Percentiles rank a stretch among this genome's conserved stretches.
Conservation (phyloP, 179 eudicot genomes). For the Patellifolia procumbens region DNA sequence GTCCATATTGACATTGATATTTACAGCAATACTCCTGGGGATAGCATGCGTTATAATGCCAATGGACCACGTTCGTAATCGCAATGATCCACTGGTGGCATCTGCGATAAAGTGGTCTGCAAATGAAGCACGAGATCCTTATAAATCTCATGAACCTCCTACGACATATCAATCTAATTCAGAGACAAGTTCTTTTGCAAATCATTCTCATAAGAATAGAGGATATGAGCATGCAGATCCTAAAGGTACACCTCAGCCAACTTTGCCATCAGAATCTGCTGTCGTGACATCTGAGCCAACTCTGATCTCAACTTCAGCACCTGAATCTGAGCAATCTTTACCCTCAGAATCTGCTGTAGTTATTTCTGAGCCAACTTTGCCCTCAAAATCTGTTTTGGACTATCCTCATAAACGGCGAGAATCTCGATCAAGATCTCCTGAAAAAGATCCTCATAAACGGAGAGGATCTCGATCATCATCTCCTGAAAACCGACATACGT, state of each 20-base stretch:
- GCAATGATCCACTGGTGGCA: constrained; percentile 5
- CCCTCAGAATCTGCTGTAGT: background rate
- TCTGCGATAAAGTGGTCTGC: constrained; percentile 22
- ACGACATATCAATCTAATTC: constrained; percentile 11
- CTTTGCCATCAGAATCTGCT: background rate
- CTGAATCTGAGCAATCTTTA: background rate
- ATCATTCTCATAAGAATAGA: constrained; percentile 13
- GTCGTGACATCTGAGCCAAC: constrained; percentile 7
- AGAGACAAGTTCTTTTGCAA: constrained; percentile 14
- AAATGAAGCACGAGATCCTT: constrained; percentile 18
- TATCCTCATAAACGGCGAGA: constrained; percentile 3
- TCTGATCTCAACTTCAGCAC: background rate
- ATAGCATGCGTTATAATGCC: constrained; percentile 30
- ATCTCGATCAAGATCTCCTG: background rate
- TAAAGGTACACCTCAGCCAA: constrained; percentile 12
- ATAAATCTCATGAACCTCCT: constrained; percentile 15
- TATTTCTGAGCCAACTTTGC: background rate
- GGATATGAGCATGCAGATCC: constrained; percentile 8
- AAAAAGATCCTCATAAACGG: constrained; percentile 18
- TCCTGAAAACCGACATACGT: constrained; percentile 25
- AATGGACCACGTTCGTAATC: constrained; percentile 21
- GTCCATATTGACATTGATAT: constrained; percentile 21
- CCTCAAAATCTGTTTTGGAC: background rate
- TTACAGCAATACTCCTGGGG: constrained; percentile 33
- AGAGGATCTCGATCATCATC: constrained; percentile 31